phyloP scores from a whole-genome alignment of 768 basidiomycete species.

The Mrakia gelida region DNA sequence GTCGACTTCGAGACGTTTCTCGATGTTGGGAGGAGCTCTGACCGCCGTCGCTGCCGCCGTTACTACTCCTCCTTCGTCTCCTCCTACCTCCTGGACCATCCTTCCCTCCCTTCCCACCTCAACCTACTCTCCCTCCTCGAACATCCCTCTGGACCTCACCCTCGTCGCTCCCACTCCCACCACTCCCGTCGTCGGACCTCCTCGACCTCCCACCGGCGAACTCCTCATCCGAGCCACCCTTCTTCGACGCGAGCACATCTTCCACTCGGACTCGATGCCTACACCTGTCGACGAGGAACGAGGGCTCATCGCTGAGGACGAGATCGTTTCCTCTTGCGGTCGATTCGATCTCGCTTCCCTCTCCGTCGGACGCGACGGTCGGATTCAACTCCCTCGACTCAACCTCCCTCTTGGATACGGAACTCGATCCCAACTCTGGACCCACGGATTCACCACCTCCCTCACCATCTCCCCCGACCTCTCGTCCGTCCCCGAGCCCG shows the following conservation, averaged over 20 bases:
- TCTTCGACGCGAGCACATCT: conserved; percentile 30
- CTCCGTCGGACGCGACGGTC: background rate
- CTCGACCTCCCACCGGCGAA: conserved; percentile 4
- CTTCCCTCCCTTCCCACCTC: conserved; percentile 25
- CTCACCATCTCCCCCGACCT: conserved; percentile 31
- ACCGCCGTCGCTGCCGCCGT: background rate
- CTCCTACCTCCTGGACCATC: conserved; percentile 22
- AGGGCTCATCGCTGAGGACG: conserved; percentile 29
- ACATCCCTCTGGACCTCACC: conserved; percentile 27
- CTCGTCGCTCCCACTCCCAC: conserved; percentile 1
- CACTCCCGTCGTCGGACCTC: background rate
- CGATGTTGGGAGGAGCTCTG: background rate
- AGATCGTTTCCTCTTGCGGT: conserved; percentile 22
- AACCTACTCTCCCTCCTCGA: conserved; percentile 31
- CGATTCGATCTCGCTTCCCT: conserved; percentile 27
- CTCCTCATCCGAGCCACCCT: conserved; percentile 26
- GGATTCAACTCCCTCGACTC: conserved; percentile 21
- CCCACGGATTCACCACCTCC: conserved; percentile 29
- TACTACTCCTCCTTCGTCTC: background rate
- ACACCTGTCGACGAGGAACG: conserved; percentile 16
- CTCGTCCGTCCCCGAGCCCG: background rate
- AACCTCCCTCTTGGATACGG: conserved; percentile 29
- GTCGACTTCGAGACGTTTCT: background rate
- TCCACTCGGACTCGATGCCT: conserved; percentile 21
- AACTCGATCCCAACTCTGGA: conserved; percentile 2